Percentiles rank a stretch among this genome's conserved stretches.
Evolutionary conservation across 163 green algal species (phyloP).

Genomic region (Chlamydomonas reinhardtii): DNA sequence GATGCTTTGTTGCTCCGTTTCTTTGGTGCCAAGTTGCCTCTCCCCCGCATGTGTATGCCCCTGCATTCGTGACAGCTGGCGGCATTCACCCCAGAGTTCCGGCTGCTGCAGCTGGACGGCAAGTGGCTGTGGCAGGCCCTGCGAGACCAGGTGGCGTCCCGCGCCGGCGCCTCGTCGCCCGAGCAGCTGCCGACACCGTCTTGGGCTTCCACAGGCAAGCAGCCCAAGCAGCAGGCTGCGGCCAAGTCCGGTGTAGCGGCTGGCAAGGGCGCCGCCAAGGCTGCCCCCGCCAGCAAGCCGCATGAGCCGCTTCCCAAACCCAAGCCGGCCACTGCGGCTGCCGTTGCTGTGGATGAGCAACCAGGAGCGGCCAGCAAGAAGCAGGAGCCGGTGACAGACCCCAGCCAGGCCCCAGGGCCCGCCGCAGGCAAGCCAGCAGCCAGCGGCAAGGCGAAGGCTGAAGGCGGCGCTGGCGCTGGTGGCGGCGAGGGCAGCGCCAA

Average conservation of each 20-base stretch:
- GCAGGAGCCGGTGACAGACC: no score
- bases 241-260: not conserved
- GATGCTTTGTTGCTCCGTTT: no score
- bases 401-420: no score
- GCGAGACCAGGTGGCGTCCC: not conserved
- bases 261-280: not conserved
- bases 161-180: not conserved
- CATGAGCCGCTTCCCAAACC: not conserved
- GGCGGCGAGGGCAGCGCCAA: not conserved
- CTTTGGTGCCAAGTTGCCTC: no score
- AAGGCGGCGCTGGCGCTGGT: no score
- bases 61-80: not conserved
- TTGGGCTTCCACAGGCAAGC: not conserved
- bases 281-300: not conserved
- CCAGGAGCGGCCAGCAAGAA: not conserved
- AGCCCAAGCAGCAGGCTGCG: not conserved
- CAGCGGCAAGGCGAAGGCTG: not conserved
- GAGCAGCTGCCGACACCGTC: not conserved
- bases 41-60: no score
- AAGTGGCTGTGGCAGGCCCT: slow-evolving; percentile 25
- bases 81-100: slow-evolving; percentile 9
- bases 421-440: not conserved
- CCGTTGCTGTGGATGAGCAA: not conserved
- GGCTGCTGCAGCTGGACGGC: slow-evolving; percentile 13
- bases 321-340: no score